Evolutionary conservation across 306 rosid genomes (phyloP).

Genomic region (Myrica gale): DNA sequence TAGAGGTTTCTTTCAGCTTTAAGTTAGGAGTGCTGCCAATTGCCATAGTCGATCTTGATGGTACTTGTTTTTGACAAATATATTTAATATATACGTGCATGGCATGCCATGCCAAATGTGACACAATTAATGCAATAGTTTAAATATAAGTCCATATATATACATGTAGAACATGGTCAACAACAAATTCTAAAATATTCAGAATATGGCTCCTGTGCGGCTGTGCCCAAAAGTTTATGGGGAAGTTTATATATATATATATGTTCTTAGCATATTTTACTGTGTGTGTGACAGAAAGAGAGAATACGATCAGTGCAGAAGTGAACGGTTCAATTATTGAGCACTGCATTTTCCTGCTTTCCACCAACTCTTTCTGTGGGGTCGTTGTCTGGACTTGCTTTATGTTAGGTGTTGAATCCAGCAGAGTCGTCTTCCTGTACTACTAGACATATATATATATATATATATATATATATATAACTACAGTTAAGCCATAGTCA

Average conservation of each 20-base stretch:
- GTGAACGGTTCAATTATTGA: constrained; percentile 26
- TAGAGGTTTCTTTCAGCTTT: no score
- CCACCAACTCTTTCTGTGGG: constrained; percentile 7
- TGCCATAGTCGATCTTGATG: neutral
- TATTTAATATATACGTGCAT: neutral
- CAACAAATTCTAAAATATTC: no score
- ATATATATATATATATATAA: no score
- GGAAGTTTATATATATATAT: neutral
- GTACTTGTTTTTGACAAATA: neutral
- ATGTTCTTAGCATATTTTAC: neutral
- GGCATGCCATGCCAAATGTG: neutral
- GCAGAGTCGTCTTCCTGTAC: neutral
- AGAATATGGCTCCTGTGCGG: no score
- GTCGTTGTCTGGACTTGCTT: constrained; percentile 11
- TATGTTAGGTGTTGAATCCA: neutral
- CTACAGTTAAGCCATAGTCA: no score
- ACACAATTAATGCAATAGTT: neutral
- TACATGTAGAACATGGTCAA: neutral
- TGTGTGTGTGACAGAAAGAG: neutral
- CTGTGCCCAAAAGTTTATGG: neutral
- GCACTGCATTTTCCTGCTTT: constrained; percentile 18
- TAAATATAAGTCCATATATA: neutral
- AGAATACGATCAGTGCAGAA: constrained; percentile 8
- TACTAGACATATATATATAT: neutral
- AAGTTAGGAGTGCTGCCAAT: no score